Base-by-base conservation (phyloP, 2,329 filamentous ascomycete genomes). In the Mycogone perniciosa region DNA sequence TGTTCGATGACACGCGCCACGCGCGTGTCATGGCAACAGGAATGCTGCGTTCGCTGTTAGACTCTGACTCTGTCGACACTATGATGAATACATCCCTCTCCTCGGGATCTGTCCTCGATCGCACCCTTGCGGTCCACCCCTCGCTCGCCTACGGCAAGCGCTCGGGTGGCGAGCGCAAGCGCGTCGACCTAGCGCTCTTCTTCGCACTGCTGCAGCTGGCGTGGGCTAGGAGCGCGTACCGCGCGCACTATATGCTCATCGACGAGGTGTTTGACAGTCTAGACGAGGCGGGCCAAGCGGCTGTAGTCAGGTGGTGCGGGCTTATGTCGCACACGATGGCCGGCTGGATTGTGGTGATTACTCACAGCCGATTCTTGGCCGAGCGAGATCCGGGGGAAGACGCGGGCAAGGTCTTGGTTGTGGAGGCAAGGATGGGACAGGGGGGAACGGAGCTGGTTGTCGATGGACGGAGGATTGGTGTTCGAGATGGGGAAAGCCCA, bases 251-350 rank as follows among this genome's bases (percentile, higher is more conserved):
- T n/a, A 2, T 59, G 0, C 51, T 61, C 0, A 27, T 60, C 1
- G 57, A 61, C 8, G 59, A 60, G 34, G 56, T 54, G 1, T 59
- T 61, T 51, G 58, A 60, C 2, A 58, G 44, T 4, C 35, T 60
- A 7, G 57, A 61, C 1, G 43, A 54, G 8, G 51, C 50, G 0
- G 58, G 57, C 0, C 56, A 59, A 29, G 57, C 44, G 1, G 57
- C 58, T 44, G 48, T 56, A 20, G 44, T 57, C 7, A 54, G 45
- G 40, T 59, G 53, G 57, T 55, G 55, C 4, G 29, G 27, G 2
- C 27, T 59, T 0, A 55, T 60, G 48, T 52, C 43, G 3, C 52
- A 54, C 34, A 50, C 34, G 1, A 30, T 52, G 9, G 52, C 39
- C 4, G 47, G 50, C 8, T 60, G 55, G 57, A 48, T 60, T 7